These are phyloP conservation scores for Saturnispora silvae DNA, from an alignment of 805 yeast genomes.

Conservation along the genomic window DNA sequence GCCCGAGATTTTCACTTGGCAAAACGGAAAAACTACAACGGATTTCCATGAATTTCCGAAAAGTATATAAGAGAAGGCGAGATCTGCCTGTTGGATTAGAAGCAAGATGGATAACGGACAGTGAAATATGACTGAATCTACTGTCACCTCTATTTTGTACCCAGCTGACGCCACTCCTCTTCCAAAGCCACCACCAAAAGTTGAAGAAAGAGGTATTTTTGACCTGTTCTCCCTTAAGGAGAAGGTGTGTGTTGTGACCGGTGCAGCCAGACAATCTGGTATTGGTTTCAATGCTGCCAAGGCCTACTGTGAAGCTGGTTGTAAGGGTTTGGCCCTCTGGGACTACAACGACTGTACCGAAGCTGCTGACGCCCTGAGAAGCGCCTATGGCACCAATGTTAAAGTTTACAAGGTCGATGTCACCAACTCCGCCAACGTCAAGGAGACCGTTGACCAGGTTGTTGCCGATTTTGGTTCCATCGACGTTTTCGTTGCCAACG, in stretches of 20 bases:
- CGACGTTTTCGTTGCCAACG: slow-evolving; percentile 34
- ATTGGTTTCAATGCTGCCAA: slow-evolving; percentile 44
- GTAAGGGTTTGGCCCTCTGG: slow-evolving; percentile 30
- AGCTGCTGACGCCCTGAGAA: slow-evolving; percentile 8
- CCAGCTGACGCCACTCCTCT: slow-evolving; percentile 19
- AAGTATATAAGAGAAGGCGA: neutral
- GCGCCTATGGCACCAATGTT: slow-evolving; percentile 11
- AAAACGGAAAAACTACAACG: too few species aligned
- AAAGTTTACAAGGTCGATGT: slow-evolving; percentile 25
- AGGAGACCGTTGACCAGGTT: slow-evolving; percentile 21
- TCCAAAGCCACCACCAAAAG: slow-evolving; percentile 21
- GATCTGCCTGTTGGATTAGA: too few species aligned
- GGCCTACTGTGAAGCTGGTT: slow-evolving; percentile 45
- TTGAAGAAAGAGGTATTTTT: slow-evolving; percentile 14
- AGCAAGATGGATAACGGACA: too few species aligned
- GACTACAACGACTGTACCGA: slow-evolving; percentile 14
- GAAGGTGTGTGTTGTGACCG: slow-evolving; percentile 36
- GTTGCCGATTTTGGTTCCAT: slow-evolving; percentile 29
- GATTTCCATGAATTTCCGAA: neutral
- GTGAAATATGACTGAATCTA: slow-evolving; percentile 20
- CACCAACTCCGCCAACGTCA: slow-evolving; percentile 23
- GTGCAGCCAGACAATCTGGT: slow-evolving; percentile 39
- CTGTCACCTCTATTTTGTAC: slow-evolving; percentile 18
- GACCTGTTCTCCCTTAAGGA: slow-evolving; percentile 30
- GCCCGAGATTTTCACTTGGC: too few species aligned